Percentiles rank a stretch among this genome's conserved stretches.
Conservation (phyloP, 2,329 filamentous ascomycete species). For the Talaromyces rugulosus region DNA sequence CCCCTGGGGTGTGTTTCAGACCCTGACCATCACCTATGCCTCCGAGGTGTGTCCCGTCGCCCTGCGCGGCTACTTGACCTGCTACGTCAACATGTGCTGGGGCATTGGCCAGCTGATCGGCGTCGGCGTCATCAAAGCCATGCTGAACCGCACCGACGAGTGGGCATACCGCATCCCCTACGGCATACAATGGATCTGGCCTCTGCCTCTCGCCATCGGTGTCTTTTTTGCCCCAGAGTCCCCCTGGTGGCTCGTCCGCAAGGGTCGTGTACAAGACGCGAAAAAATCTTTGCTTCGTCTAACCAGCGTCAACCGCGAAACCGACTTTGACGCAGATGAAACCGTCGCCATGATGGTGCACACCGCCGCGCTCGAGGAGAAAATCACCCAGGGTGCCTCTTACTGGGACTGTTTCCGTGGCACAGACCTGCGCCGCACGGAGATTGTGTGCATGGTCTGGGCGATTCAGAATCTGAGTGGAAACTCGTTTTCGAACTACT, state of each 20-base stretch:
- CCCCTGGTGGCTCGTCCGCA: conserved; percentile 50
- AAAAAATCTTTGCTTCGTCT: conserved; percentile 42
- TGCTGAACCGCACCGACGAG: conserved; percentile 43
- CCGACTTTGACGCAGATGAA: conserved; percentile 74
- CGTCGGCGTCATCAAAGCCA: conserved; percentile 47
- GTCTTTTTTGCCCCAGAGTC: conserved; percentile 48
- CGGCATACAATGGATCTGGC: conserved; percentile 53
- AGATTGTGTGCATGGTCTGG: conserved; percentile 64
- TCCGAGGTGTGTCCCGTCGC: conserved; percentile 46
- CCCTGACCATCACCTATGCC: conserved; percentile 44
- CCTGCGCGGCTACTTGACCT: conserved; percentile 43
- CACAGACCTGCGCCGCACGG: conserved; percentile 71
- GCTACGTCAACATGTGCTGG: conserved; percentile 46
- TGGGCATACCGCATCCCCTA: conserved; percentile 53
- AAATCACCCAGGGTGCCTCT: conserved; percentile 67
- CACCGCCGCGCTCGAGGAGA: conserved; percentile 74
- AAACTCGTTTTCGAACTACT: conserved; percentile 62
- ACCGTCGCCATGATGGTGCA: conserved; percentile 91
- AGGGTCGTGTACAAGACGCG: conserved; percentile 43
- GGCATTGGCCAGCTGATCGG: conserved; percentile 49
- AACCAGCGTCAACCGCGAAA: conserved; percentile 49
- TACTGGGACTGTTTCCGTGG: conserved; percentile 85
- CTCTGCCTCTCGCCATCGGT: conserved; percentile 45
- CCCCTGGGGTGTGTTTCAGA: conserved; percentile 51
- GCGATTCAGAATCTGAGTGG: conserved; percentile 62